Evolutionary conservation across 306 rosid species (phyloP).

Genomic region (Quercus variabilis): DNA sequence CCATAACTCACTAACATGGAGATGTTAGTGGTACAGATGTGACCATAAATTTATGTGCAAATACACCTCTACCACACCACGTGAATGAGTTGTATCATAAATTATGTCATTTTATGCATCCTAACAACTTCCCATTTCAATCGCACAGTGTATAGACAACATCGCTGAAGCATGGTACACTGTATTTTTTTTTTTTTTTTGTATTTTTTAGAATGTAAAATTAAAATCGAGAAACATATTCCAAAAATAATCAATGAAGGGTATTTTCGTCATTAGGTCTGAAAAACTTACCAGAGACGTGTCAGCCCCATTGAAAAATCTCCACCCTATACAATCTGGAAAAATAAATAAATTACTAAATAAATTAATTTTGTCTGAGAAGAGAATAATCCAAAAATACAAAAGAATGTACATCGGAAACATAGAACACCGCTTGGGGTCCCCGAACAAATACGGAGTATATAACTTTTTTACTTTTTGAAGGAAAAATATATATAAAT

Average conservation of each 20-base stretch:
- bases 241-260: background rate
- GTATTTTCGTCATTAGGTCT: conserved; percentile 21
- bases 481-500: background rate
- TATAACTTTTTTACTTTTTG: too few species aligned
- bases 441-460: background rate
- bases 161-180: too few species aligned
- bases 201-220: too few species aligned
- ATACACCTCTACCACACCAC: too few species aligned
- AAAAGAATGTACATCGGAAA: background rate
- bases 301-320: conserved; percentile 57
- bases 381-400: background rate
- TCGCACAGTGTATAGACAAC: too few species aligned
- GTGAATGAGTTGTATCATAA: rapidly evolving
- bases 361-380: background rate
- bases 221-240: too few species aligned
- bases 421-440: too few species aligned
- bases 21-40: too few species aligned
- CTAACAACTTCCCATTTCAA: rapidly evolving
- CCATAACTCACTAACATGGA: rapidly evolving
- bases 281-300: conserved; percentile 55
- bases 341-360: background rate
- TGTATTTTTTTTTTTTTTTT: too few species aligned
- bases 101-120: too few species aligned
- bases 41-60: rapidly evolving
- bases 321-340: conserved; percentile 79